Evolutionary conservation across 1,284 basidiomycete species (phyloP).

Genomic region (Leccinum solheimii): DNA sequence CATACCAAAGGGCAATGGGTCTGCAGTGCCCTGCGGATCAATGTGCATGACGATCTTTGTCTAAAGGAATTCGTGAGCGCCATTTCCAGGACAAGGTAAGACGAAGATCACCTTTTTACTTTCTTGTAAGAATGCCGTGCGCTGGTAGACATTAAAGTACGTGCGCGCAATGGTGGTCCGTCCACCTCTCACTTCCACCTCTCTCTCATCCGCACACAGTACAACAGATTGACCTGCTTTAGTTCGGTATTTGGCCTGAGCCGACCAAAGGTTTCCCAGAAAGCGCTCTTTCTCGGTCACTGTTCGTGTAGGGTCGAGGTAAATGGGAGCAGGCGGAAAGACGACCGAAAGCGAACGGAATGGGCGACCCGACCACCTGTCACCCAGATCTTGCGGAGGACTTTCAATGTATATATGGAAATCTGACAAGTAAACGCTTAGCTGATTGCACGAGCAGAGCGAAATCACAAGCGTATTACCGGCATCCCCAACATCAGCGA

Average conservation of each 20-base stretch:
- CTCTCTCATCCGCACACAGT: conserved; percentile 66
- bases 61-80: conserved; percentile 41
- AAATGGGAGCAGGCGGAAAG: conserved; percentile 63
- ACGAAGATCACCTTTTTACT: conserved; percentile 63
- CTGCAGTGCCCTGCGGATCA: conserved; percentile 70
- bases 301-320: conserved; percentile 63
- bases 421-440: conserved; percentile 47
- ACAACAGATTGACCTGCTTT: conserved; percentile 68
- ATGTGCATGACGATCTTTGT: conserved; percentile 87
- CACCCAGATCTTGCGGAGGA: conserved; percentile 76
- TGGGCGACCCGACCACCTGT: conserved; percentile 80
- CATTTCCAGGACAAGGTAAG: neutral
- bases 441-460: conserved; percentile 7
- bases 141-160: conserved; percentile 84
- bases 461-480: conserved; percentile 49
- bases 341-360: conserved; percentile 76
- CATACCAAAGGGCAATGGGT: conserved; percentile 73
- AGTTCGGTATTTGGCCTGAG: conserved; percentile 77
- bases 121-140: conserved; percentile 72
- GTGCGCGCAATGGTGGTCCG: conserved; percentile 68
- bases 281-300: conserved; percentile 78
- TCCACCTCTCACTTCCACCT: conserved; percentile 65
- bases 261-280: conserved; percentile 80
- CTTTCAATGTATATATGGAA: conserved; percentile 83
- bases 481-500: conserved; percentile 80